Evolutionary conservation across 2,329 filamentous ascomycete species (phyloP).

Genomic region (Hirsutella rhossiliensis): DNA sequence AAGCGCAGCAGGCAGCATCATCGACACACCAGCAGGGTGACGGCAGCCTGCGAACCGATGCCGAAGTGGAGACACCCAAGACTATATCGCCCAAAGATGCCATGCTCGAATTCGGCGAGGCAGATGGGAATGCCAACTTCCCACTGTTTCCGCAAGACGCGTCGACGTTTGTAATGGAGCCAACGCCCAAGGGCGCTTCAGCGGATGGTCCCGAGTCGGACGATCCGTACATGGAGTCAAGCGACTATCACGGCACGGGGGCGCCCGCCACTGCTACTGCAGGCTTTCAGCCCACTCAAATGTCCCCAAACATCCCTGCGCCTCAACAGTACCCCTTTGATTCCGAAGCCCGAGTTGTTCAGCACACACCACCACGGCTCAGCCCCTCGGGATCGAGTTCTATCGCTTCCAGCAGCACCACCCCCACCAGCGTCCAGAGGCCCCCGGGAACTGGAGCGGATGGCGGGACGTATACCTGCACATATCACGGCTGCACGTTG

Average conservation of each 20-base stretch:
- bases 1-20: constrained; percentile 45
- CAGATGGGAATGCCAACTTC: constrained; percentile 56
- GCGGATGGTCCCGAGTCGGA: constrained; percentile 4
- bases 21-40: constrained; percentile 25
- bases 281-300: background rate
- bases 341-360: background rate
- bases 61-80: constrained; percentile 46
- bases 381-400: constrained; percentile 34
- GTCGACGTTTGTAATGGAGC: constrained; percentile 29
- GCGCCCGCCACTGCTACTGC: background rate
- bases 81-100: constrained; percentile 95
- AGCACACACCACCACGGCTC: constrained; percentile 21
- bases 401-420: constrained; percentile 21
- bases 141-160: constrained; percentile 60
- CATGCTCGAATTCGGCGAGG: constrained; percentile 70
- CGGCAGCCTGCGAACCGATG: constrained; percentile 7
- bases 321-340: background rate
- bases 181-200: constrained; percentile 24
- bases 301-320: background rate
- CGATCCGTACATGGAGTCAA: background rate
- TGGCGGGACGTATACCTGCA: constrained; percentile 88
- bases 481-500: constrained; percentile 78
- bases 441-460: constrained; percentile 59
- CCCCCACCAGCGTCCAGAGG: constrained; percentile 25
- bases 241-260: background rate